Evolutionary conservation across 345 rosid species (phyloP).

Genomic region (Bruguiera parviflora): DNA sequence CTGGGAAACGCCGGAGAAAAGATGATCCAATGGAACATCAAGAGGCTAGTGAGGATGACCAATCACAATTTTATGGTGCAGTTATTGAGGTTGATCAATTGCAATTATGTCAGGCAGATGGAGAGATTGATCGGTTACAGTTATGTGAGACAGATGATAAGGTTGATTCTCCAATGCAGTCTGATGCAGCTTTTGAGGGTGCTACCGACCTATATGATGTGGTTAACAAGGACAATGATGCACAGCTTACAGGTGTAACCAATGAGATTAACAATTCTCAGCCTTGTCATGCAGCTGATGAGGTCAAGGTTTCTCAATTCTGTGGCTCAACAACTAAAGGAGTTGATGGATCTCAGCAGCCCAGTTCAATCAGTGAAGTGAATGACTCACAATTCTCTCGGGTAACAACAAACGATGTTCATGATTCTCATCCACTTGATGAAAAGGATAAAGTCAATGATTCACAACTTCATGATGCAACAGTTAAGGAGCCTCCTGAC

Average conservation of each 20-base stretch:
- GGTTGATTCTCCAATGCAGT: constrained; percentile 10
- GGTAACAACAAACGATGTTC: neutral
- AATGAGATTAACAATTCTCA: constrained; percentile 4
- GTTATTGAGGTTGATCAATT: constrained; percentile 24
- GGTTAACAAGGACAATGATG: constrained; percentile 15
- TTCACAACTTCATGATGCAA: neutral
- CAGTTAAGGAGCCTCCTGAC: neutral
- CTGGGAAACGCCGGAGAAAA: constrained; percentile 23
- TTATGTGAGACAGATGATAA: constrained; percentile 19
- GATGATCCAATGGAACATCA: constrained; percentile 18
- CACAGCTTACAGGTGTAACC: neutral
- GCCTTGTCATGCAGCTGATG: constrained; percentile 15
- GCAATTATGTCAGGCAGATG: constrained; percentile 13
- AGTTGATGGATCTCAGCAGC: constrained; percentile 9
- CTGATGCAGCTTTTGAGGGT: constrained; percentile 11
- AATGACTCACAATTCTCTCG: neutral
- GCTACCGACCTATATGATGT: constrained; percentile 5
- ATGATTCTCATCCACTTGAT: neutral
- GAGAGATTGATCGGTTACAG: constrained; percentile 14
- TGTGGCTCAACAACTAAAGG: constrained; percentile 1
- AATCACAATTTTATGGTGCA: constrained; percentile 23
- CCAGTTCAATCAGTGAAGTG: constrained; percentile 4
- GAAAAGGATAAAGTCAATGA: neutral
- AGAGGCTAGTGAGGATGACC: constrained; percentile 29
- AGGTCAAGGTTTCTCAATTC: neutral